Evolutionary conservation across 768 basidiomycete species (phyloP).

Genomic region (Lactifluus rugatus): DNA sequence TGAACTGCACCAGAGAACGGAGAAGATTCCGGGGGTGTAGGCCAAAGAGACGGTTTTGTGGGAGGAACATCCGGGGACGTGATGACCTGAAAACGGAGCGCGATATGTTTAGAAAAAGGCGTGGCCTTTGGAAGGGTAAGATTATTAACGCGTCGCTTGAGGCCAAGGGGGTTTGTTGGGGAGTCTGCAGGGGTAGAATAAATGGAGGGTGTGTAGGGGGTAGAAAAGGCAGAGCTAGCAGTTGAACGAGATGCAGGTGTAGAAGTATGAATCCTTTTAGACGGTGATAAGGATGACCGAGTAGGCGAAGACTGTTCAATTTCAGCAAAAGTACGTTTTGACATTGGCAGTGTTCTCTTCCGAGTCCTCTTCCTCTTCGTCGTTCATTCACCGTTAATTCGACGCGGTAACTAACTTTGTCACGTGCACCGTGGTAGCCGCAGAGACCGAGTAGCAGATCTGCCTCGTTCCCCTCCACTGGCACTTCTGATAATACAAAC

Average conservation of each 20-base stretch:
- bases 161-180: constrained; percentile 61
- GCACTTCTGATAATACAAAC: constrained; percentile 1
- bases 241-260: constrained; percentile 8
- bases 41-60: constrained; percentile 4
- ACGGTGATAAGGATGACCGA: neutral
- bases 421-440: constrained; percentile 6
- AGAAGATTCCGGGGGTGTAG: neutral
- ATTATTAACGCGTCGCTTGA: constrained; percentile 33
- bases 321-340: constrained; percentile 8
- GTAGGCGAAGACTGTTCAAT: neutral
- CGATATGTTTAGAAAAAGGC: constrained; percentile 49
- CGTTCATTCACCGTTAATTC: too few relatives aligned
- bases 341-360: neutral
- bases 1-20: neutral
- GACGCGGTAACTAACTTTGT: neutral
- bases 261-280: constrained; percentile 9
- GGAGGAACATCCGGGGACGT: constrained; percentile 24
- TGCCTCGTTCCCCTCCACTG: neutral
- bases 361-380: too few relatives aligned
- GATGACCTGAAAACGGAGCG: constrained; percentile 54
- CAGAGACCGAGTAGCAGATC: neutral
- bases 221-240: constrained; percentile 21
- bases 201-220: constrained; percentile 28
- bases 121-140: constrained; percentile 33
- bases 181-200: constrained; percentile 47